Conservation (phyloP, 2,329 filamentous ascomycete species). For the Bipolaris oryzae region DNA sequence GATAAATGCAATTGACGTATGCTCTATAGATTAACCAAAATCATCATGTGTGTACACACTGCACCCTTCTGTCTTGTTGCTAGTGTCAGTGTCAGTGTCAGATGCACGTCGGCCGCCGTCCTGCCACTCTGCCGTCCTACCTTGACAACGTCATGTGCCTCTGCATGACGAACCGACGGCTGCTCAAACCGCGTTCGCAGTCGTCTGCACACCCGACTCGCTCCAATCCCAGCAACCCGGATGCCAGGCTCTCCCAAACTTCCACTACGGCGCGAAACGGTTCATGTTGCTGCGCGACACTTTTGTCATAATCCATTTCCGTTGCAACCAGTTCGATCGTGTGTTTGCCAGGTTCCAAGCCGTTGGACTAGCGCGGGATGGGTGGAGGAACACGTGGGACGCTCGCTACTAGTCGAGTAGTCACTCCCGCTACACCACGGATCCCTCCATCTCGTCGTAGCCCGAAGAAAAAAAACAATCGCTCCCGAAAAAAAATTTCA, state of each 20-base stretch:
- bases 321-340: constrained; percentile 3
- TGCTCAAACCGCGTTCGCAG: neutral
- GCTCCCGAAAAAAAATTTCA: constrained; percentile 2
- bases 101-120: constrained; percentile 24
- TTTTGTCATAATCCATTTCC: neutral
- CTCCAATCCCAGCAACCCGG: neutral
- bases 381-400: constrained; percentile 32
- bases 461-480: constrained; percentile 11
- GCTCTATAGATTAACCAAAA: too few species aligned
- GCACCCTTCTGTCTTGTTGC: too few species aligned
- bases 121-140: constrained; percentile 7
- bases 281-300: neutral
- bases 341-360: neutral
- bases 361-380: constrained; percentile 21
- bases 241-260: neutral
- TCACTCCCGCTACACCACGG: constrained; percentile 15
- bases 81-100: neutral
- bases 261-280: neutral
- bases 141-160: constrained; percentile 1
- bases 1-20: neutral
- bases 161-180: neutral
- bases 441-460: neutral
- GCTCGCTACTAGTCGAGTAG: constrained; percentile 11
- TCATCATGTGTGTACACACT: too few species aligned
- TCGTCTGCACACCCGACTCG: neutral